Conservation (phyloP, 2,329 filamentous ascomycete genomes). For the Trichoderma atrobrunneum region DNA sequence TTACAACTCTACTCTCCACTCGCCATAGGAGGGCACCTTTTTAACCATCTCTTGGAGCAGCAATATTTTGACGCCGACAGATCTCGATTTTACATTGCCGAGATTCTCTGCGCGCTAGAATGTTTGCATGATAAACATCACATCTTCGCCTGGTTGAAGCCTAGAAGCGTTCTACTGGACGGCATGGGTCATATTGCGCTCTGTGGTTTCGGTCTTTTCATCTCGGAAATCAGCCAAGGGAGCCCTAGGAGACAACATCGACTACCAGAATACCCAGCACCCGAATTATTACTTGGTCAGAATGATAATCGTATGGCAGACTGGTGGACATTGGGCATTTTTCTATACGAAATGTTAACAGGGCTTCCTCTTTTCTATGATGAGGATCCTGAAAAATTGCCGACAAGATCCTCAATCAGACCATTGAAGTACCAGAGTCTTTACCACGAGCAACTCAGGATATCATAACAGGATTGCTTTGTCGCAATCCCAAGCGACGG, state of each 20-base stretch:
- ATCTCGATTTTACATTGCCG: constrained; percentile 83
- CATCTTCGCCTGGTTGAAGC: constrained; percentile 66
- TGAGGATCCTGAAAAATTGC: not conserved
- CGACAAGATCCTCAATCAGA: not conserved
- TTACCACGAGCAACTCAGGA: not conserved
- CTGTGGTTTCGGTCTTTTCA: constrained; percentile 88
- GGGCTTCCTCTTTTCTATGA: constrained; percentile 88
- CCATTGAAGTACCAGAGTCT: not conserved
- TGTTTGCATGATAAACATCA: constrained; percentile 89
- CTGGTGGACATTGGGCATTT: constrained; percentile 89
- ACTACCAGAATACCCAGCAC: constrained; percentile 87
- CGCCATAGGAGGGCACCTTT: constrained; percentile 85
- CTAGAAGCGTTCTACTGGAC: constrained; percentile 83
- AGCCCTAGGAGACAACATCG: constrained; percentile 65
- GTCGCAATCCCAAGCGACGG: not conserved
- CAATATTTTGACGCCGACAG: constrained; percentile 88
- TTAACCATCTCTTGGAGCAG: constrained; percentile 85
- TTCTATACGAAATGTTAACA: constrained; percentile 93
- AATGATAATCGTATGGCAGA: constrained; percentile 91
- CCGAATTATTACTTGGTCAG: constrained; percentile 77
- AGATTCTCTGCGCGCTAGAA: constrained; percentile 81
- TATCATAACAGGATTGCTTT: not conserved
- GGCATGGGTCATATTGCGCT: constrained; percentile 87
- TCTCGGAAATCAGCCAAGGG: constrained; percentile 91
- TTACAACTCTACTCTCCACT: constrained; percentile 73